A percentile compares a stretch with the other conserved stretches of the same genome.
Evolutionary conservation across 1,284 basidiomycete species (phyloP).

Genomic region (Cronartium quercuum): DNA sequence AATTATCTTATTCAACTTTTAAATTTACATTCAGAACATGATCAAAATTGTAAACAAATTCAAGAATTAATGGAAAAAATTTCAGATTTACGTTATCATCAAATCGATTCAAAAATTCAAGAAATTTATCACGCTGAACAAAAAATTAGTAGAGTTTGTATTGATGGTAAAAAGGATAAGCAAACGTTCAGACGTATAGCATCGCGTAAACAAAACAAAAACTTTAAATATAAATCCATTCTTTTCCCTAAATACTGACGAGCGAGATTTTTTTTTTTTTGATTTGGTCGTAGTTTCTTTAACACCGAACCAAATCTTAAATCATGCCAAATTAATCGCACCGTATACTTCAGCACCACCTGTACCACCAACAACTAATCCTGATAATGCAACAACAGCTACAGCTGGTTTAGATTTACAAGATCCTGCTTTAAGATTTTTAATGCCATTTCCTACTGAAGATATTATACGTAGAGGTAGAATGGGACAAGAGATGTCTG

Average conservation of each 20-base stretch:
- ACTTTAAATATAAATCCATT: not conserved
- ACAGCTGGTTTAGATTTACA: conserved; percentile 41
- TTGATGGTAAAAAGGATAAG: conserved; percentile 31
- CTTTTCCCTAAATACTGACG: not conserved
- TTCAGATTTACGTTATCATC: not conserved
- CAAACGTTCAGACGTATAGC: not conserved
- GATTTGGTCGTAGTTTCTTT: conserved; percentile 21
- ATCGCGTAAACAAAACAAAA: not conserved
- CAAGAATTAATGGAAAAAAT: conserved; percentile 4
- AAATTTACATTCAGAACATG: conserved; percentile 12
- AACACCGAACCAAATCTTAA: conserved; percentile 41
- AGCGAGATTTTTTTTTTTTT: not conserved
- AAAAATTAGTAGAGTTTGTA: conserved; percentile 18
- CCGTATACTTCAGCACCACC: conserved; percentile 47
- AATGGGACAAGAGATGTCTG: conserved; percentile 43
- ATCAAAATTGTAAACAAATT: conserved; percentile 22
- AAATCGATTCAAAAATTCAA: not conserved
- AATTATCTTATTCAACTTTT: conserved; percentile 15
- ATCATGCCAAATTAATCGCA: conserved; percentile 44
- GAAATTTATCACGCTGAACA: conserved; percentile 5
- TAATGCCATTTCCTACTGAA: conserved; percentile 47
- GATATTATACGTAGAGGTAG: conserved; percentile 44
- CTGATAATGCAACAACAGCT: conserved; percentile 23
- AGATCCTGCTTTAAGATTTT: conserved; percentile 41
- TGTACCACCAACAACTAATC: conserved; percentile 28